Percentiles rank a stretch among this genome's conserved stretches.
phyloP scores from a whole-genome alignment of 1,284 basidiomycete species.

The Rhizopogon parksii region DNA sequence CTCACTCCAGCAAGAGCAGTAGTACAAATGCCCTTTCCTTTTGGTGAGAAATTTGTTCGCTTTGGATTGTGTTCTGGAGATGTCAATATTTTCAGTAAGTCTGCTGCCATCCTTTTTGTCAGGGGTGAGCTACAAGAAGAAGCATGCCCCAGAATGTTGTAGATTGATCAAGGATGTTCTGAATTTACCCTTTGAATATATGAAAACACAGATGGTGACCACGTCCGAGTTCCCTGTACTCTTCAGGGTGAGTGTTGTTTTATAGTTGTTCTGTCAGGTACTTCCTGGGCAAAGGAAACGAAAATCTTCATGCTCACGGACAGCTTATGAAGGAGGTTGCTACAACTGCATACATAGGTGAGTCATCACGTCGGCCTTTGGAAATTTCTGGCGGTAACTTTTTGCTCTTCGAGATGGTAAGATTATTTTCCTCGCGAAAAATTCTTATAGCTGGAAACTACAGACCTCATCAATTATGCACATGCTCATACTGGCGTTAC shows the following conservation, averaged over 20 bases:
- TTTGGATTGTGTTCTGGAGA: not conserved
- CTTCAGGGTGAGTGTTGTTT: too few relatives aligned
- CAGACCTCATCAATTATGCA: conserved; percentile 23
- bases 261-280: not conserved
- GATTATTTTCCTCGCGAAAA: not conserved
- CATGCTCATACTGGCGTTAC: conserved; percentile 25
- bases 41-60: not conserved
- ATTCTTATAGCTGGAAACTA: not conserved
- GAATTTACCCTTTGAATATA: conserved; percentile 1
- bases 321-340: conserved; percentile 24
- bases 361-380: not conserved
- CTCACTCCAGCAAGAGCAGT: not conserved
- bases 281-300: conserved; percentile 16
- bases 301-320: conserved; percentile 10
- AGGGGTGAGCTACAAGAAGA: not conserved
- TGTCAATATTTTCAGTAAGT: not conserved
- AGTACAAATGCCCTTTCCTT: not conserved
- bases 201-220: not conserved
- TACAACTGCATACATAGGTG: conserved; percentile 25
- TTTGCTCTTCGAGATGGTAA: conserved; percentile 13
- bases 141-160: not conserved
- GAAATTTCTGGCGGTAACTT: not conserved
- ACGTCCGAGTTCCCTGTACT: not conserved
- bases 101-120: conserved; percentile 1
- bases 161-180: not conserved